Conservation (phyloP, 1,139 yeast species). For the Zygosaccharomyces pseudobailii region DNA sequence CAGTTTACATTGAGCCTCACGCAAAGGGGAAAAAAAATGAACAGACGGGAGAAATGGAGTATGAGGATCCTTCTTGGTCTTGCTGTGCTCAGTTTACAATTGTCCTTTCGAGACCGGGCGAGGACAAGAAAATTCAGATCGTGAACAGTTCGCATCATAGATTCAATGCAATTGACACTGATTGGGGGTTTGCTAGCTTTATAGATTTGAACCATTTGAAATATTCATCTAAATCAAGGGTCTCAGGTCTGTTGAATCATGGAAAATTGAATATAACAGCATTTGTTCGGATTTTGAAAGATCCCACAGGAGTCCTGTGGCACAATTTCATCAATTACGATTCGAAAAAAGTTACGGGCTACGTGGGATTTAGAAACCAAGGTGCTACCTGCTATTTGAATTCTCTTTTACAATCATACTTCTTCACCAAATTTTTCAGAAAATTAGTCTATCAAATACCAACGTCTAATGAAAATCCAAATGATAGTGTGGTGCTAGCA, state of each 20-base stretch:
- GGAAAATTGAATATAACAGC: slow-evolving; percentile 67
- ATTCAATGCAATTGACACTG: slow-evolving; percentile 69
- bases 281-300: slow-evolving; percentile 71
- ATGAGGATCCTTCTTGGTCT: slow-evolving; percentile 57
- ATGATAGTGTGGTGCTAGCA: slow-evolving; percentile 68
- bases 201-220: slow-evolving; percentile 52
- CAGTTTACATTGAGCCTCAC: slow-evolving; percentile 55
- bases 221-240: slow-evolving; percentile 30
- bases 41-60: slow-evolving; percentile 34
- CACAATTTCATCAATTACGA: slow-evolving; percentile 81
- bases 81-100: slow-evolving; percentile 89
- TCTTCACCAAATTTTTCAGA: slow-evolving; percentile 76
- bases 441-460: slow-evolving; percentile 87
- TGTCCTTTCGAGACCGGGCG: slow-evolving; percentile 73
- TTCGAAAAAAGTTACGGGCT: slow-evolving; percentile 83
- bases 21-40: slow-evolving; percentile 28
- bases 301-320: slow-evolving; percentile 93
- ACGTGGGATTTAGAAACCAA: slow-evolving; percentile 88
- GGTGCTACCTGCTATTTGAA: slow-evolving; percentile 98
- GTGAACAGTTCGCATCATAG: slow-evolving; percentile 76
- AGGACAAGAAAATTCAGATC: slow-evolving; percentile 55
- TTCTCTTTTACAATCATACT: slow-evolving; percentile 85
- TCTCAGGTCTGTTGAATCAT: slow-evolving; percentile 45
- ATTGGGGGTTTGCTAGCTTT: slow-evolving; percentile 93
- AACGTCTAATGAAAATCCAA: slow-evolving; percentile 53